A percentile compares a stretch with the other conserved stretches of the same genome.
Evolutionary conservation across 2,329 filamentous ascomycete genomes (phyloP).

Genomic region (Amesomyces nigricolor): DNA sequence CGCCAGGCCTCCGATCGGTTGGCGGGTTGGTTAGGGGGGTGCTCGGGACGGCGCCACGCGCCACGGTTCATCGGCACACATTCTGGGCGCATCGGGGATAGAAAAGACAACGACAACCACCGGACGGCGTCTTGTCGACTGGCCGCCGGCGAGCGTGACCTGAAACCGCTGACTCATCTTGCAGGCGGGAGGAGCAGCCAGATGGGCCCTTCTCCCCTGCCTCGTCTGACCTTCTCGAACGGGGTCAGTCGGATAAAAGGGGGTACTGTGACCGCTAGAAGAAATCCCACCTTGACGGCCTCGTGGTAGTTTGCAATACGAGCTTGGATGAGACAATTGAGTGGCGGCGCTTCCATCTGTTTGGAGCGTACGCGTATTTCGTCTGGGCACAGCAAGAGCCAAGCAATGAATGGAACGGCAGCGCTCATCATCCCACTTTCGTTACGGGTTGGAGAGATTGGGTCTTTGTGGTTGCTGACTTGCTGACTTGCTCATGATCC

Average conservation of each 20-base stretch:
- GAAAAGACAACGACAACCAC: neutral
- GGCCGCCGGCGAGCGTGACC: neutral
- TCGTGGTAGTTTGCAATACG: slow-evolving; percentile 10
- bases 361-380: slow-evolving; percentile 5
- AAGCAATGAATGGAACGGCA: neutral
- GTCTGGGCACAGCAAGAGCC: neutral
- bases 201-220: neutral
- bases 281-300: neutral
- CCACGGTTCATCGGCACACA: neutral
- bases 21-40: neutral
- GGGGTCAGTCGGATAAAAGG: too few species aligned
- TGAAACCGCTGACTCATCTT: neutral
- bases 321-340: slow-evolving; percentile 16
- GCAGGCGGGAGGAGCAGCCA: neutral
- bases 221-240: neutral
- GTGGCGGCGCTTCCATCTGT: neutral
- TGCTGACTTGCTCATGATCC: too few species aligned
- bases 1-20: slow-evolving; percentile 4
- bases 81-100: too few species aligned
- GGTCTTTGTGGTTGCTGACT: too few species aligned
- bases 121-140: neutral
- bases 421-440: neutral
- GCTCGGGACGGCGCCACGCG: neutral
- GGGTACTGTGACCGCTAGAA: slow-evolving; percentile 3
- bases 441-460: too few species aligned